Conservation (phyloP, 2,329 filamentous ascomycete genomes). For the Stagonosporopsis rhizophila region DNA sequence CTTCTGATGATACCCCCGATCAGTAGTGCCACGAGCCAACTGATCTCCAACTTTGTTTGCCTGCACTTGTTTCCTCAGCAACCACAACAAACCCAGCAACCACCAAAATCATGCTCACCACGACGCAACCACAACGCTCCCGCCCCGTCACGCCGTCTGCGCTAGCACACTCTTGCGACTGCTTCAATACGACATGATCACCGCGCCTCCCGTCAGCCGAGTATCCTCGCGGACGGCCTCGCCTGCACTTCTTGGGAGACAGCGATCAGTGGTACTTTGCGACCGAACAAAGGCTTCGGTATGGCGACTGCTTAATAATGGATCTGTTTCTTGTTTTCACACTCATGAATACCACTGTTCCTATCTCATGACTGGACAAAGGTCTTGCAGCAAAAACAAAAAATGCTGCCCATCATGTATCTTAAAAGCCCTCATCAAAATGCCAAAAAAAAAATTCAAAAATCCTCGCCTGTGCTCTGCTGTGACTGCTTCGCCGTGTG, state of each 20-base stretch:
- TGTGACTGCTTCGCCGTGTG: not conserved
- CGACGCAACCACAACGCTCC: not conserved
- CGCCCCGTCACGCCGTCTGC: not conserved
- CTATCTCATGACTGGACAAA: too few relatives aligned
- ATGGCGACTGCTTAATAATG: not conserved
- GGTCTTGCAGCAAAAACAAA: not conserved
- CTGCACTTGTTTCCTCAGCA: not conserved
- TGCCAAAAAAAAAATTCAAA: not conserved
- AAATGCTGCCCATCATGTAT: not conserved
- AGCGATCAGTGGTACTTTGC: not conserved
- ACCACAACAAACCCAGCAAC: not conserved
- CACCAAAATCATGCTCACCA: not conserved
- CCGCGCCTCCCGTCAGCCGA: not conserved
- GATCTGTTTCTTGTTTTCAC: not conserved
- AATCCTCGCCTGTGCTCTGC: not conserved
- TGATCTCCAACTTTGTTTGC: not conserved
- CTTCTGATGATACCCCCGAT: conserved; percentile 3
- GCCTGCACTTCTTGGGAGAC: not conserved
- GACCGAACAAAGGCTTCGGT: not conserved
- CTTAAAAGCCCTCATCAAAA: not conserved
- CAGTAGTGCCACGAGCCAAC: not conserved
- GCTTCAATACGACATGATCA: not conserved
- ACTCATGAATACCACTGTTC: too few relatives aligned
- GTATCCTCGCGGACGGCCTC: not conserved
- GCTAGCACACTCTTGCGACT: not conserved